phyloP scores from a whole-genome alignment of 2,329 filamentous ascomycete genomes.

The Aspergillus sergii region DNA sequence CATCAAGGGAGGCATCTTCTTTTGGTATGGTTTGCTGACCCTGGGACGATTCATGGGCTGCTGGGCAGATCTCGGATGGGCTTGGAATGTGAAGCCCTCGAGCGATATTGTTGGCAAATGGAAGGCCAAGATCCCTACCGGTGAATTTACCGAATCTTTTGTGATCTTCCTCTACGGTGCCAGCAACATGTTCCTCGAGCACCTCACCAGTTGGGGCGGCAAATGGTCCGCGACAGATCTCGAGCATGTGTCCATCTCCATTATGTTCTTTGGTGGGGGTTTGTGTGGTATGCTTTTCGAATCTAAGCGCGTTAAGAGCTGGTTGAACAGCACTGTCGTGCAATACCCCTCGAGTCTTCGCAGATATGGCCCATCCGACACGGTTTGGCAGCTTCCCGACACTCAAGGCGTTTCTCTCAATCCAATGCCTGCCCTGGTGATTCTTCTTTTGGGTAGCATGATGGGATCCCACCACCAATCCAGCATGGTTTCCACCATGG shows the following conservation, averaged over 20 bases:
- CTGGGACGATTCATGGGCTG: conserved; percentile 88
- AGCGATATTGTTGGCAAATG: conserved; percentile 61
- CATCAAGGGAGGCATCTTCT: conserved; percentile 92
- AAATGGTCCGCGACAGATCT: conserved; percentile 78
- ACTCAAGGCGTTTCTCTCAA: conserved; percentile 79
- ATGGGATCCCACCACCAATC: conserved; percentile 90
- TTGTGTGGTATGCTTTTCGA: conserved; percentile 86
- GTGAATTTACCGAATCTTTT: conserved; percentile 86
- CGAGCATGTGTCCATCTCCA: conserved; percentile 88
- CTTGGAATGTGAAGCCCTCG: conserved; percentile 82
- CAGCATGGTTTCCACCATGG: conserved; percentile 83
- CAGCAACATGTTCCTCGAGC: conserved; percentile 91
- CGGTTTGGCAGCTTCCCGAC: conserved; percentile 61
- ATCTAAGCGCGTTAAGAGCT: conserved; percentile 67
- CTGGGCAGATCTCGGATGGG: conserved; percentile 90
- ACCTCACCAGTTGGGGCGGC: conserved; percentile 71
- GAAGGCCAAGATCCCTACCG: conserved; percentile 66
- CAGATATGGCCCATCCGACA: conserved; percentile 45
- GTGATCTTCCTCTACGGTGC: conserved; percentile 88
- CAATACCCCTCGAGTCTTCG: conserved; percentile 39
- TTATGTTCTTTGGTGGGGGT: conserved; percentile 92
- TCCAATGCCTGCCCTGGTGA: conserved; percentile 82
- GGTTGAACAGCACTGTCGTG: conserved; percentile 52
- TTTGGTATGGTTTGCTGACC: conserved; percentile 87
- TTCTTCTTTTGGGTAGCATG: conserved; percentile 86